Percentiles rank a stretch among this genome's conserved stretches.
Conservation (phyloP, 2,329 filamentous ascomycete species). For the Aspergillus pseudotamarii region DNA sequence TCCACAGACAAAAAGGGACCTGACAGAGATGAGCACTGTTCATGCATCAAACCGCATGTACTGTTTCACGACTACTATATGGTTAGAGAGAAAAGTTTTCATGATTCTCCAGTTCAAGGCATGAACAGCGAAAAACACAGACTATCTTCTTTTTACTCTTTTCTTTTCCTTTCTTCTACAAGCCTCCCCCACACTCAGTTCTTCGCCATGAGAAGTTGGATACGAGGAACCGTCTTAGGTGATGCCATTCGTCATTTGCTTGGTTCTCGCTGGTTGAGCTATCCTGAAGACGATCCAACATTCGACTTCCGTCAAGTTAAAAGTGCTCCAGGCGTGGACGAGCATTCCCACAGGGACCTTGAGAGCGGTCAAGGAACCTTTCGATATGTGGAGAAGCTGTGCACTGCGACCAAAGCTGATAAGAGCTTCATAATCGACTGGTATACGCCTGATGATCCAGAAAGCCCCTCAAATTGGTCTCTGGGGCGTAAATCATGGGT, state of each 20-base stretch:
- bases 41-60: too few relatives aligned
- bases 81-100: too few relatives aligned
- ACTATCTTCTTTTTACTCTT: too few relatives aligned
- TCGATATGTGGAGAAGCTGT: not conserved
- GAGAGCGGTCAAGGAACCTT: not conserved
- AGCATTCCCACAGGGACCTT: not conserved
- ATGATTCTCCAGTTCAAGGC: too few relatives aligned
- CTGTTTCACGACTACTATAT: too few relatives aligned
- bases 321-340: not conserved
- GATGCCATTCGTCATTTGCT: not conserved
- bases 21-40: too few relatives aligned
- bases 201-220: not conserved
- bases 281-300: not conserved
- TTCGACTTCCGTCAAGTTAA: not conserved
- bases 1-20: too few relatives aligned
- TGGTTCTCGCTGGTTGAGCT: not conserved
- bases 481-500: constrained; percentile 31
- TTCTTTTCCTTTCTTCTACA: too few relatives aligned
- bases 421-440: not conserved
- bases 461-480: constrained; percentile 39
- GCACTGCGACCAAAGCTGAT: not conserved
- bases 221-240: not conserved
- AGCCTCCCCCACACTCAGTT: too few relatives aligned
- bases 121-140: too few relatives aligned
- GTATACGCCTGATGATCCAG: constrained; percentile 20